Conservation (phyloP, 345 rosid species). For the Aethionema arabicum region DNA sequence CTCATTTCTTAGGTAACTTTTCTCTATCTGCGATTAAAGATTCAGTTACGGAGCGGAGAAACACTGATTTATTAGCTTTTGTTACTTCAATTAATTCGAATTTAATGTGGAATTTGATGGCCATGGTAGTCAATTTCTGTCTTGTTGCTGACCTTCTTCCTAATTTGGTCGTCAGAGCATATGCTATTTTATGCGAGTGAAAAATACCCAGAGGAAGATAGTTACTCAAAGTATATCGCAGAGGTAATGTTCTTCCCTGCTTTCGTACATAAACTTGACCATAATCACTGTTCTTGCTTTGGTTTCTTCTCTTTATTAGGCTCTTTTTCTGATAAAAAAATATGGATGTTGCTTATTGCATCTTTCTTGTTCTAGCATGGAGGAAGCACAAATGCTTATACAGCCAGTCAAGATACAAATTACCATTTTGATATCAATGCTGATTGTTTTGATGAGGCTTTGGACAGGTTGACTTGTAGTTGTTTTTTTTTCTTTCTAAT, state of each 20-base stretch:
- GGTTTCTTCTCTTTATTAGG: slow-evolving; percentile 1
- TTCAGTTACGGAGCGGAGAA: not conserved
- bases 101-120: slow-evolving; percentile 5
- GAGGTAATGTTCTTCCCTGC: slow-evolving; percentile 46
- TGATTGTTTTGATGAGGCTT: slow-evolving; percentile 76
- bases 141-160: slow-evolving; percentile 1
- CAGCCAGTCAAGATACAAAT: slow-evolving; percentile 63
- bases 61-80: not conserved
- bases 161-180: slow-evolving; percentile 55
- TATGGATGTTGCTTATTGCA: slow-evolving; percentile 2
- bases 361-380: slow-evolving; percentile 60
- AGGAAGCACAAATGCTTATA: slow-evolving; percentile 79
- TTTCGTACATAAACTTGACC: not conserved
- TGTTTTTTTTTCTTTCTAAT: slow-evolving; percentile 2
- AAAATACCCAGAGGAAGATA: slow-evolving; percentile 81
- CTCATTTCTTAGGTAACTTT: slow-evolving; percentile 81
- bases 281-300: slow-evolving; percentile 4
- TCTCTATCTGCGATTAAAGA: not conserved
- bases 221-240: slow-evolving; percentile 64
- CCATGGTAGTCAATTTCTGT: not conserved
- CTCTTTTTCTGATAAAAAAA: not conserved
- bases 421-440: slow-evolving; percentile 65
- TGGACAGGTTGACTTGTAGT: slow-evolving; percentile 56
- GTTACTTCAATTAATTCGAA: not conserved
- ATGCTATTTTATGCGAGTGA: slow-evolving; percentile 95